Conservation (phyloP, 129 eudicot species). For the Helianthus tuberosus region DNA sequence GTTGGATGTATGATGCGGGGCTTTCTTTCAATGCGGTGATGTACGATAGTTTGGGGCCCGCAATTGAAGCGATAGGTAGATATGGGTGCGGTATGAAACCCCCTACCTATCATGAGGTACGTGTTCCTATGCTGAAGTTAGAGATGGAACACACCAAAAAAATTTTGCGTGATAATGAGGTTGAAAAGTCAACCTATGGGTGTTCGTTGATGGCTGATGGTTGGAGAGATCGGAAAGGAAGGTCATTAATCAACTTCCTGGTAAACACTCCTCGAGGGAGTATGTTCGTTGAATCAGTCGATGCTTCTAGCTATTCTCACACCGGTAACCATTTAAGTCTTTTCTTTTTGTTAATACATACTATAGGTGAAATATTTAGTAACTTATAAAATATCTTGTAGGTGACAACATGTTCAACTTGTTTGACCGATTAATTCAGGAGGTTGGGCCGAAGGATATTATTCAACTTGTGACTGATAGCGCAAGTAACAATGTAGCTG, state of each 20-base stretch:
- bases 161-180: background rate
- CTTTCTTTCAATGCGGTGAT: background rate
- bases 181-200: background rate
- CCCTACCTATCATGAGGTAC: background rate
- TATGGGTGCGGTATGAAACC: background rate
- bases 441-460: no score
- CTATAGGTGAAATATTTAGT: no score
- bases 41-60: background rate
- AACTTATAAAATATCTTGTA: no score
- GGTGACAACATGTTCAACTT: no score
- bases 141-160: background rate
- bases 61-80: background rate
- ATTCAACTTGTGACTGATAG: no score
- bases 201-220: background rate
- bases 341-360: no score
- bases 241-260: background rate
- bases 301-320: no score
- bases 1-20: background rate
- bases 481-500: no score
- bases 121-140: background rate
- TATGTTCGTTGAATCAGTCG: no score
- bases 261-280: no score
- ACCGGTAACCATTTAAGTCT: no score
- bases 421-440: no score
- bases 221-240: background rate